Evolutionary conservation across 2,329 filamentous ascomycete genomes (phyloP).

Genomic region (Colletotrichum costaricense): DNA sequence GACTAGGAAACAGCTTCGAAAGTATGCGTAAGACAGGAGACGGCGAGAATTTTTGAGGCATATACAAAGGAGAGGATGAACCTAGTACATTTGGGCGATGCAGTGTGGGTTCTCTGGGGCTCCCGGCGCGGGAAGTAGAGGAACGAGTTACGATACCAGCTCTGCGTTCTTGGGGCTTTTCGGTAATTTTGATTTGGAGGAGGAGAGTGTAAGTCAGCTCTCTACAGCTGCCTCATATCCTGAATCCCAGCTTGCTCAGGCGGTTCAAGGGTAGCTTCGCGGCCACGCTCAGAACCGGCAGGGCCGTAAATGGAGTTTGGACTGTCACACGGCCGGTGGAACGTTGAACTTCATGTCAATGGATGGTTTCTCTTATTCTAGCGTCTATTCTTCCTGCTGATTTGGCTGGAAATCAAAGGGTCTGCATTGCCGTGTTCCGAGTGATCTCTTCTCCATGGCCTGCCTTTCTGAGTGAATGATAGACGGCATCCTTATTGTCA

Average conservation of each 20-base stretch:
- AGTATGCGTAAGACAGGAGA: slow-evolving; percentile 20
- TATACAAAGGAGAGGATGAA: background rate
- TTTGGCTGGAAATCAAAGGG: background rate
- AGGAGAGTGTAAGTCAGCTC: background rate
- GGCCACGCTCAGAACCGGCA: slow-evolving; percentile 2
- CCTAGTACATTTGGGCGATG: background rate
- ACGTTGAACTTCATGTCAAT: slow-evolving; percentile 8
- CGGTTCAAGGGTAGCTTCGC: slow-evolving; percentile 17
- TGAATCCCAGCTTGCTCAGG: background rate
- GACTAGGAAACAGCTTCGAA: slow-evolving; percentile 22
- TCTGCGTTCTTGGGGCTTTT: slow-evolving; percentile 10
- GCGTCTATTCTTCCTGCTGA: background rate
- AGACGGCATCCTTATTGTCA: background rate
- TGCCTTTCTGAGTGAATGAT: background rate
- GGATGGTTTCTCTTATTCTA: background rate
- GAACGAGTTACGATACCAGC: slow-evolving; percentile 20
- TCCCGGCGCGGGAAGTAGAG: background rate
- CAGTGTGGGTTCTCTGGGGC: background rate
- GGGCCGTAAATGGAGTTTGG: slow-evolving; percentile 26
- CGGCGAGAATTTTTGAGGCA: background rate
- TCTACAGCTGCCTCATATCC: background rate
- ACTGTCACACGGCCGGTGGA: slow-evolving; percentile 23
- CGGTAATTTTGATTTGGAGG: slow-evolving; percentile 5
- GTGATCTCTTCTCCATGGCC: background rate
- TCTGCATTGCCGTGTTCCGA: background rate